Evolutionary conservation across 352 stramenopile genomes (phyloP).

Genomic region (Globisporangium solare): DNA sequence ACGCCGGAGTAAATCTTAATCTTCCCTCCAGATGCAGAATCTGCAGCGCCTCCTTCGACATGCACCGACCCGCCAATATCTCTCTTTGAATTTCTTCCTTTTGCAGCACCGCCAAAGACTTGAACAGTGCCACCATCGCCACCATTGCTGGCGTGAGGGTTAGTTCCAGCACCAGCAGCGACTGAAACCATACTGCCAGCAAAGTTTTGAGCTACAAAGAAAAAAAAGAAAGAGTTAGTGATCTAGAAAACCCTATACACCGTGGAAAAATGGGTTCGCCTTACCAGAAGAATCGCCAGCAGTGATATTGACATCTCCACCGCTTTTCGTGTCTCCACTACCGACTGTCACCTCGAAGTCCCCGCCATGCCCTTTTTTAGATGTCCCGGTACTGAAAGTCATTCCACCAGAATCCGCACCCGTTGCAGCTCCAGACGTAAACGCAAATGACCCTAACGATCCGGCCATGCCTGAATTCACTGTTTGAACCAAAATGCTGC

Average conservation of each 20-base stretch:
- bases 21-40: slow-evolving; percentile 49
- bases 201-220: slow-evolving; percentile 26
- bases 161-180: slow-evolving; percentile 50
- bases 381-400: slow-evolving; percentile 25
- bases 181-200: slow-evolving; percentile 46
- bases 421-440: slow-evolving; percentile 34
- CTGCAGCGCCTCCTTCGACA: slow-evolving; percentile 50
- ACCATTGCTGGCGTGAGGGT: slow-evolving; percentile 35
- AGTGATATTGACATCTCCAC: slow-evolving; percentile 56
- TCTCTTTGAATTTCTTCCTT: slow-evolving; percentile 30
- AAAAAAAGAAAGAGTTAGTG: slow-evolving; percentile 16
- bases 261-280: background rate
- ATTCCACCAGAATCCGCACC: slow-evolving; percentile 29
- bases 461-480: slow-evolving; percentile 42
- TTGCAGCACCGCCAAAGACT: slow-evolving; percentile 50
- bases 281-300: slow-evolving; percentile 63
- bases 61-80: slow-evolving; percentile 58
- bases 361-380: slow-evolving; percentile 38
- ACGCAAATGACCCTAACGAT: slow-evolving; percentile 40
- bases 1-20: slow-evolving; percentile 55
- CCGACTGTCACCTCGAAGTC: slow-evolving; percentile 32
- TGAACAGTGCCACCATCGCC: slow-evolving; percentile 56
- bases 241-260: background rate
- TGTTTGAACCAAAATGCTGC: slow-evolving; percentile 53
- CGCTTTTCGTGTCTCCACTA: slow-evolving; percentile 25